A percentile compares a stretch with the other conserved stretches of the same genome.
These are phyloP conservation scores for Purshia tridentata DNA, from an alignment of 306 rosid genomes.

Conservation along the genomic window DNA sequence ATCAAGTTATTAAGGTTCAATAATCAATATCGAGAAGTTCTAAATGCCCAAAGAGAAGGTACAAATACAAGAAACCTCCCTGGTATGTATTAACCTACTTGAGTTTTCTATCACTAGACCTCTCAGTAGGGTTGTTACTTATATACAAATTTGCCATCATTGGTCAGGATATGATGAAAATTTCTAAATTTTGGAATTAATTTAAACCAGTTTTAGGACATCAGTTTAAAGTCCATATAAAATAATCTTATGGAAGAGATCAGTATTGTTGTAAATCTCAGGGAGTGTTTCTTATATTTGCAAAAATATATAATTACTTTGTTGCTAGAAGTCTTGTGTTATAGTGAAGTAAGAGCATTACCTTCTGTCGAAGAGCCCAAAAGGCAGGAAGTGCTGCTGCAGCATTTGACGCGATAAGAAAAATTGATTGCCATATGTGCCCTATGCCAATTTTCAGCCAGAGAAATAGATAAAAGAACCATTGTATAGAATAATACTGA, in stretches of 20 bases:
- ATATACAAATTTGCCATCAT: not conserved
- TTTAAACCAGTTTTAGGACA: not conserved
- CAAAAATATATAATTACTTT: not conserved
- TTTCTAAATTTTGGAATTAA: not conserved
- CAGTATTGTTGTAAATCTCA: not conserved
- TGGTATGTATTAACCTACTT: not conserved
- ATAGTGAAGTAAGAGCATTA: slow-evolving; percentile 26
- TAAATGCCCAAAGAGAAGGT: not conserved
- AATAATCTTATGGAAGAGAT: not conserved
- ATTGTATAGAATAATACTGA: slow-evolving; percentile 1
- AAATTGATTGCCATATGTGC: slow-evolving; percentile 73
- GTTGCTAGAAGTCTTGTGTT: slow-evolving; percentile 4
- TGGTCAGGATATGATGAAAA: not conserved
- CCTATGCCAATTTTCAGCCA: slow-evolving; percentile 43
- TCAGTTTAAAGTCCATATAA: not conserved
- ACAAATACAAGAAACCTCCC: not conserved
- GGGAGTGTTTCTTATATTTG: not conserved
- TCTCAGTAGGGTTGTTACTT: not conserved
- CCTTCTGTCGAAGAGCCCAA: slow-evolving; percentile 90
- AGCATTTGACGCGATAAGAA: slow-evolving; percentile 81
- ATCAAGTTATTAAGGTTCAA: not conserved
- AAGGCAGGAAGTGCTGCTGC: slow-evolving; percentile 88
- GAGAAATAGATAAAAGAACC: slow-evolving; percentile 4
- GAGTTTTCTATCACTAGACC: not conserved
- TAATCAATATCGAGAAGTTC: not conserved